These are phyloP conservation scores for Saccharum hybrid DNA, from an alignment of 202 grass and related monocot genomes.

Conservation along the genomic window DNA sequence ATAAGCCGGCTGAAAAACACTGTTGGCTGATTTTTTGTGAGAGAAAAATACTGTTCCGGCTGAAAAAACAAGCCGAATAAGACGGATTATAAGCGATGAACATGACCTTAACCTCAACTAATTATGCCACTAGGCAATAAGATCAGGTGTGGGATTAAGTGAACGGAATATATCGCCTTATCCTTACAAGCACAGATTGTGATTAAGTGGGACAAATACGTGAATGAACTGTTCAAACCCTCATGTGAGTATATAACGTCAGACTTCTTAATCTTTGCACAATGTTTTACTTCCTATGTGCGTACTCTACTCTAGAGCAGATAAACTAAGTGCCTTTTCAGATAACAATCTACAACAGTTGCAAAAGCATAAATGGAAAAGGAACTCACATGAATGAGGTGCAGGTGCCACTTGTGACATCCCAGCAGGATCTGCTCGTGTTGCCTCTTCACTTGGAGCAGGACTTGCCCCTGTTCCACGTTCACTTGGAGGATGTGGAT, in stretches of 20 bases:
- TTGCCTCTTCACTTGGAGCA: constrained; percentile 60
- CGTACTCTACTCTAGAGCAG: neutral
- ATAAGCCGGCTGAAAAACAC: too few species aligned
- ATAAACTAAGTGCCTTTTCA: neutral
- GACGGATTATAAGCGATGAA: too few species aligned
- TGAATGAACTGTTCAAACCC: neutral
- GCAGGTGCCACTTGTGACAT: constrained; percentile 55
- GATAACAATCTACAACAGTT: neutral
- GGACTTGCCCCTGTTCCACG: constrained; percentile 40
- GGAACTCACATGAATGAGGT: constrained; percentile 72
- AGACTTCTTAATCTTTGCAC: neutral
- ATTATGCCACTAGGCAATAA: neutral
- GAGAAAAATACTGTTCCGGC: too few species aligned
- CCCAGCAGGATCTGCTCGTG: constrained; percentile 42
- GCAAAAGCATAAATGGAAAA: constrained; percentile 13
- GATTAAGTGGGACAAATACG: neutral
- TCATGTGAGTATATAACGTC: neutral
- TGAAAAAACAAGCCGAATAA: too few species aligned
- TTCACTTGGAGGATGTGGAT: constrained; percentile 70
- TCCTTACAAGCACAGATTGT: neutral
- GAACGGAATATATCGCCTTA: neutral
- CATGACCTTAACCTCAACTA: neutral
- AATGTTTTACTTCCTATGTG: neutral
- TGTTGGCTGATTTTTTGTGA: too few species aligned
- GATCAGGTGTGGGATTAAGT: neutral